A percentile compares a stretch with the other conserved stretches of the same genome.
These are phyloP conservation scores for Populus tremula DNA, from an alignment of 345 rosid genomes.

Conservation along the genomic window DNA sequence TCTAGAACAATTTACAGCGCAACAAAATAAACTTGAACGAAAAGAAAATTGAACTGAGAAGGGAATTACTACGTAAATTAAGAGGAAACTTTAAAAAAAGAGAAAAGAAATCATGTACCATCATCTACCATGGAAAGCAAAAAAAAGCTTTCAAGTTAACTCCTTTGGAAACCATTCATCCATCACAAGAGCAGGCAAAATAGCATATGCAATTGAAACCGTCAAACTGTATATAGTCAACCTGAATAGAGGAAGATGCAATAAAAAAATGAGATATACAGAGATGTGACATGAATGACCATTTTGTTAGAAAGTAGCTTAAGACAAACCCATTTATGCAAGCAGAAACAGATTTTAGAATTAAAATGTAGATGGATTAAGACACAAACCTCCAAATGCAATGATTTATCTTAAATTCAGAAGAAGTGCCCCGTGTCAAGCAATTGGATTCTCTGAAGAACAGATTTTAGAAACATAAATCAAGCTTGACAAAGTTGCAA, in stretches of 20 bases:
- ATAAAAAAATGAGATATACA: neutral
- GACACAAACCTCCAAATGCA: conserved; percentile 5
- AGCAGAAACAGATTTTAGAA: too few species aligned
- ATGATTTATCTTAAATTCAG: neutral
- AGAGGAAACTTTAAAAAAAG: too few species aligned
- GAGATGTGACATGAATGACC: neutral
- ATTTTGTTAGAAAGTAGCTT: neutral
- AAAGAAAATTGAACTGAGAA: neutral
- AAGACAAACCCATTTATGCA: neutral
- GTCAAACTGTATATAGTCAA: neutral
- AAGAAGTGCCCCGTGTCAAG: neutral
- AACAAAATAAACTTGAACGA: too few species aligned
- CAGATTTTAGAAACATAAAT: neutral
- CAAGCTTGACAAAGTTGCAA: neutral
- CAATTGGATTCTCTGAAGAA: conserved; percentile 1
- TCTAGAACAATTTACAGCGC: too few species aligned
- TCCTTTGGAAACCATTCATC: neutral
- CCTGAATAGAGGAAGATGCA: neutral
- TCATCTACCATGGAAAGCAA: neutral
- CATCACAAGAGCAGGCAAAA: neutral
- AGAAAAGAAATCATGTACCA: neutral
- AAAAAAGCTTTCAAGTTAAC: neutral
- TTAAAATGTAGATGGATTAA: neutral
- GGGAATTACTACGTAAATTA: neutral
- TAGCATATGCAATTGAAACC: neutral